These are phyloP conservation scores for Suhomyces choctaworum DNA, from an alignment of 1,139 yeast species.

Conservation along the genomic window DNA sequence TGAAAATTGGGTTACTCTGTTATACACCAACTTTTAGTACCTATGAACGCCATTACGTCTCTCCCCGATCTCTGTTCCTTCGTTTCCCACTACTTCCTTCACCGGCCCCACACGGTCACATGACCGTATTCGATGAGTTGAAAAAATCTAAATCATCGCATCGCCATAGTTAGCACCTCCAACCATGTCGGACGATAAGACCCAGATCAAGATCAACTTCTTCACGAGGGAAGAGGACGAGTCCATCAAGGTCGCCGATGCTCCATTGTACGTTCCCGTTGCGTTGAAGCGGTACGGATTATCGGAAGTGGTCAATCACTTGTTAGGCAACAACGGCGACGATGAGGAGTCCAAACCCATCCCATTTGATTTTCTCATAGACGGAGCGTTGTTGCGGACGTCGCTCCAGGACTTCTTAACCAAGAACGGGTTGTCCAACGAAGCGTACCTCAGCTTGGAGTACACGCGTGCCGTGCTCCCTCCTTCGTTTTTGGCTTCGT, in stretches of 20 bases:
- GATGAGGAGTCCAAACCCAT: slow-evolving; percentile 56
- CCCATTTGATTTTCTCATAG: slow-evolving; percentile 91
- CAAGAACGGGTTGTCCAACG: slow-evolving; percentile 77
- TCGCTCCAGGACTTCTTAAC: slow-evolving; percentile 79
- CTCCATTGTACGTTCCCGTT: slow-evolving; percentile 85
- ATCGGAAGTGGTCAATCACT: slow-evolving; percentile 91
- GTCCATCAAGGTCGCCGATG: slow-evolving; percentile 69
- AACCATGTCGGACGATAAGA: slow-evolving; percentile 32
- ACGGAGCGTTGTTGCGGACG: slow-evolving; percentile 75
- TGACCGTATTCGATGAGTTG: slow-evolving; percentile 16
- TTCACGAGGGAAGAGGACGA: slow-evolving; percentile 86
- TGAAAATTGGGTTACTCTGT: no score
- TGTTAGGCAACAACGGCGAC: slow-evolving; percentile 47
- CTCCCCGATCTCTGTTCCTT: no score
- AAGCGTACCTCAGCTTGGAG: slow-evolving; percentile 76
- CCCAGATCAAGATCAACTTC: slow-evolving; percentile 71
- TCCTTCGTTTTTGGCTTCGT: slow-evolving; percentile 86
- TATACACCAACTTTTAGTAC: no score
- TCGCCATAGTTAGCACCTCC: slow-evolving; percentile 1
- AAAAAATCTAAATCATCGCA: slow-evolving; percentile 12
- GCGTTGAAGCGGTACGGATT: slow-evolving; percentile 85
- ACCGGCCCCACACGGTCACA: no score
- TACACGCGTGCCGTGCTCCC: slow-evolving; percentile 92
- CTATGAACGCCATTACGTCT: no score
- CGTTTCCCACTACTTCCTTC: no score